Evolutionary conservation across 257 asterid genomes (phyloP).

Genomic region (Gardenia jasminoides): DNA sequence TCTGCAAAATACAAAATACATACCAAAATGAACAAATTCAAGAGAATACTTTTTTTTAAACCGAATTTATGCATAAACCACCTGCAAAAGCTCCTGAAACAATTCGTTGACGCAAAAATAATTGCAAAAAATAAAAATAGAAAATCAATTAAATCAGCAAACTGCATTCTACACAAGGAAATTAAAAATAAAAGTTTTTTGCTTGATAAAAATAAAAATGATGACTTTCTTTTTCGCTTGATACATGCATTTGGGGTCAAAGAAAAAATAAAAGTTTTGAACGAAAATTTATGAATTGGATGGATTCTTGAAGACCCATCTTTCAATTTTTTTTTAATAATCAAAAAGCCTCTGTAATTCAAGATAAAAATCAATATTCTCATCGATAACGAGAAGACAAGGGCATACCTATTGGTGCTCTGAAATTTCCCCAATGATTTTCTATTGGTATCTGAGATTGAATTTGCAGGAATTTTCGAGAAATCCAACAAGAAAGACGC

Average conservation of each 20-base stretch:
- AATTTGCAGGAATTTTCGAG: not conserved
- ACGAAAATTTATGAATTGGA: not conserved
- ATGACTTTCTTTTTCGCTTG: not conserved
- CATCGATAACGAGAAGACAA: too few relatives aligned
- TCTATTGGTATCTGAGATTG: not conserved
- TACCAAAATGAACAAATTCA: not conserved
- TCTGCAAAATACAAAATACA: conserved; percentile 30
- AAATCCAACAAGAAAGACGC: not conserved
- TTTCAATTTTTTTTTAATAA: not conserved
- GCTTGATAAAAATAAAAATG: not conserved
- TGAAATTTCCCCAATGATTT: not conserved
- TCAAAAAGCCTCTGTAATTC: not conserved
- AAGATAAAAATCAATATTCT: not conserved
- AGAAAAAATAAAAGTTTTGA: not conserved
- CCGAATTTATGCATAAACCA: not conserved
- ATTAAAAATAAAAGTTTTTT: not conserved
- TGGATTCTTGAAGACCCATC: conserved; percentile 1
- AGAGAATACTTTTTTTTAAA: too few relatives aligned
- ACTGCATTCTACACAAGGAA: not conserved
- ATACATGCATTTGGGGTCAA: not conserved
- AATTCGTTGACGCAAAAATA: not conserved
- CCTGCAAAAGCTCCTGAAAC: conserved; percentile 1
- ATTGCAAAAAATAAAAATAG: not conserved
- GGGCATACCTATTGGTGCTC: not conserved
- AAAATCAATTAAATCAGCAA: not conserved